These are phyloP conservation scores for Colletotrichum gigasporum DNA, from an alignment of 2,329 filamentous ascomycete species.

Conservation along the genomic window DNA sequence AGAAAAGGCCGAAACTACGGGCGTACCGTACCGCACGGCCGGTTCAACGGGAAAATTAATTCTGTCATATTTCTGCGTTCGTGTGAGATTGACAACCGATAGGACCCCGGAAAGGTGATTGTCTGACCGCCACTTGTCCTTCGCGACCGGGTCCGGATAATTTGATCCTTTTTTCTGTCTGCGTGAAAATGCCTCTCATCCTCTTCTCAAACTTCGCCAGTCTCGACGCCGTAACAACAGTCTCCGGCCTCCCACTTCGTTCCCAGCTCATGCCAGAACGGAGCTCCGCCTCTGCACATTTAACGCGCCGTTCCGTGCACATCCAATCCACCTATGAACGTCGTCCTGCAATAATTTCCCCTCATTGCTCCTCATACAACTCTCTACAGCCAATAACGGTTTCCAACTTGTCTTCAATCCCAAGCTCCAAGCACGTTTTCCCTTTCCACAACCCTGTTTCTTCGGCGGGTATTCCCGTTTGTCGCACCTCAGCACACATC, in stretches of 20 bases:
- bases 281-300: too few relatives aligned
- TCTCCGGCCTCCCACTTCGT: too few relatives aligned
- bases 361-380: background rate
- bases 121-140: constrained; percentile 17
- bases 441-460: background rate
- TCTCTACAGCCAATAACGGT: background rate
- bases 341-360: background rate
- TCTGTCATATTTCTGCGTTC: constrained; percentile 8
- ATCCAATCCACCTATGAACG: background rate
- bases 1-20: background rate
- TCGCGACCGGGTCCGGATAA: background rate
- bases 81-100: background rate
- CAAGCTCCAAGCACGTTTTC: background rate
- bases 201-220: background rate
- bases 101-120: background rate
- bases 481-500: constrained; percentile 2
- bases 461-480: constrained; percentile 11
- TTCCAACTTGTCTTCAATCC: background rate
- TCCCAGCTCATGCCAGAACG: too few relatives aligned
- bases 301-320: background rate
- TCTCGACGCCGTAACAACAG: background rate
- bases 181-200: background rate
- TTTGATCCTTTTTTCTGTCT: background rate
- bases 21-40: constrained; percentile 1
- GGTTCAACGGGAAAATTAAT: background rate